Conservation (phyloP, 371 early-diverging fungal species). For the Vairimorpha ceranae region DNA sequence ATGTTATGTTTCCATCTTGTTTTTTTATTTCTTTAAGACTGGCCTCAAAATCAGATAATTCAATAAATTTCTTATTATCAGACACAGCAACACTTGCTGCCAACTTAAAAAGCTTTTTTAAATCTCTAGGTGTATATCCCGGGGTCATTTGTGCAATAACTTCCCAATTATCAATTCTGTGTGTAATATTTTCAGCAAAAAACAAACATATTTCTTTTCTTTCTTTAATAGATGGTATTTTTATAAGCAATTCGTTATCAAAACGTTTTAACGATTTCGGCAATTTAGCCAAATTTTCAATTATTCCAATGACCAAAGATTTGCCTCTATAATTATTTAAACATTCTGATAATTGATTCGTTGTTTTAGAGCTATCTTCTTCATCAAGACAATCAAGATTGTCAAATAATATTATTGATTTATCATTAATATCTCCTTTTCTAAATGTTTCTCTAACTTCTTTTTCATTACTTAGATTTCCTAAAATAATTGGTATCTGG, state of each 20-base stretch:
- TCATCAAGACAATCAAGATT: slow-evolving; percentile 45
- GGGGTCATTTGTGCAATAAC: slow-evolving; percentile 56
- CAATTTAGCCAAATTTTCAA: slow-evolving; percentile 18
- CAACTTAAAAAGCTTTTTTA: slow-evolving; percentile 49
- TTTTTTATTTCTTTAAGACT: slow-evolving; percentile 50
- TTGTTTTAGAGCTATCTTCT: slow-evolving; percentile 44
- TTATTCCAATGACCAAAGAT: slow-evolving; percentile 43
- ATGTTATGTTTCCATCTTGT: slow-evolving; percentile 43
- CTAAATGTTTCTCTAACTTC: slow-evolving; percentile 52
- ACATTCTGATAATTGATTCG: slow-evolving; percentile 47
- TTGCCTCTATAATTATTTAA: slow-evolving; percentile 44
- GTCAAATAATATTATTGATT: slow-evolving; percentile 56
- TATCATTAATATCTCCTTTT: slow-evolving; percentile 40
- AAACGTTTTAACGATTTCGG: slow-evolving; percentile 41
- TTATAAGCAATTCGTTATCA: slow-evolving; percentile 56
- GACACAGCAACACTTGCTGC: slow-evolving; percentile 49
- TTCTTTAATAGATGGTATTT: slow-evolving; percentile 52
- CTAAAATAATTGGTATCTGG: slow-evolving; percentile 44
- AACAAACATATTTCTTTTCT: slow-evolving; percentile 51
- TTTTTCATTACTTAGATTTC: slow-evolving; percentile 30
- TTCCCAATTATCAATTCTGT: slow-evolving; percentile 33
- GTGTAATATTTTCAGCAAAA: slow-evolving; percentile 29
- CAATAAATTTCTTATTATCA: slow-evolving; percentile 17
- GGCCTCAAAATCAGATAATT: slow-evolving; percentile 28
- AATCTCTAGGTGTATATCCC: slow-evolving; percentile 58